These are phyloP conservation scores for Ceratocystis eucalypticola DNA, from an alignment of 2,329 filamentous ascomycete species.

Conservation along the genomic window DNA sequence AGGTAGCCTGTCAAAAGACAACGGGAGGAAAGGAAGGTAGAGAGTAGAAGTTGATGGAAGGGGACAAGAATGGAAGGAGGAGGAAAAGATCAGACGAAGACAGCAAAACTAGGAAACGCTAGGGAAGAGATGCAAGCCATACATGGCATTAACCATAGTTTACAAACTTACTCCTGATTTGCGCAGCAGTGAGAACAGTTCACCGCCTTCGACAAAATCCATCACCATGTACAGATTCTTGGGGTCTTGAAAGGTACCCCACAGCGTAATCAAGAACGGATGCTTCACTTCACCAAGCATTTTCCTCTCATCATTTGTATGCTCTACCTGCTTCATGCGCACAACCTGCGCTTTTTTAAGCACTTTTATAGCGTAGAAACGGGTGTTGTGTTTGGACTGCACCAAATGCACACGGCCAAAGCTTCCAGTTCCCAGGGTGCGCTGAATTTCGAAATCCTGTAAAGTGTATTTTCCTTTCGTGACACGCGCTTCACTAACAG, in stretches of 20 bases:
- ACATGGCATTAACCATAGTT: too few relatives aligned
- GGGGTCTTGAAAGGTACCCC: slow-evolving; percentile 94
- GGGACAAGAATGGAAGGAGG: neutral
- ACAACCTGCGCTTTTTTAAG: slow-evolving; percentile 97
- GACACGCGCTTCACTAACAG: slow-evolving; percentile 39
- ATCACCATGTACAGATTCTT: slow-evolving; percentile 99
- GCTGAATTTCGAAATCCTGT: slow-evolving; percentile 73
- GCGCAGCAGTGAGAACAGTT: slow-evolving; percentile 85
- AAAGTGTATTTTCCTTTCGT: slow-evolving; percentile 98
- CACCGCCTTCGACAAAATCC: slow-evolving; percentile 98
- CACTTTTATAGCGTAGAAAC: slow-evolving; percentile 97
- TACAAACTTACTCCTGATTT: slow-evolving; percentile 66
- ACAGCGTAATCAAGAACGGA: slow-evolving; percentile 91
- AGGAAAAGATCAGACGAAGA: neutral
- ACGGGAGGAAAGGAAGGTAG: neutral
- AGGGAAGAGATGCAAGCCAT: neutral
- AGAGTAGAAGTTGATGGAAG: neutral
- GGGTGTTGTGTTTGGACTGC: slow-evolving; percentile 94
- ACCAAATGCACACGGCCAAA: slow-evolving; percentile 94
- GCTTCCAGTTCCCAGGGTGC: slow-evolving; percentile 89
- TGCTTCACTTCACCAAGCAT: slow-evolving; percentile 97
- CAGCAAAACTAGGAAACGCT: slow-evolving; percentile 5
- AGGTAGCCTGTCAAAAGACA: too few relatives aligned
- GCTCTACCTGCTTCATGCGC: slow-evolving; percentile 99
- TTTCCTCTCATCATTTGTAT: slow-evolving; percentile 92